Base-by-base conservation (phyloP, 2,329 filamentous ascomycete species). In the Aspergillus udagawae region DNA sequence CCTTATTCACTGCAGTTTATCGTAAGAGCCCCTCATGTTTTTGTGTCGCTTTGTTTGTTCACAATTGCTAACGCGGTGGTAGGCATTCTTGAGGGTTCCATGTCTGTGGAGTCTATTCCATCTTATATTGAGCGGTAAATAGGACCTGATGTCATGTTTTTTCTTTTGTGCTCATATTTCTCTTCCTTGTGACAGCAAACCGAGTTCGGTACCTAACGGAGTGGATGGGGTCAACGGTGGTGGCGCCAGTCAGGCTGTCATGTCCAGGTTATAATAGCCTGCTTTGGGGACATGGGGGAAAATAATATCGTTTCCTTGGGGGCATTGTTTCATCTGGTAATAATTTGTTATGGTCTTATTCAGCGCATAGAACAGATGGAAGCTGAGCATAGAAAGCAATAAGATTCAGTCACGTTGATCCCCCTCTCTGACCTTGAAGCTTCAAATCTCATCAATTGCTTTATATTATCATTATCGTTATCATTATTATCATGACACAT, bases 1-100 rank as follows among this genome's bases (percentile, higher is more conserved):
- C 94, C 21, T 79, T 99, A 5, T 95, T 99, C 73, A 97, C 91
- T 8, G 91, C 91, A 1, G 92, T 97, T 52, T 87, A 91, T 69
- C 79, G 79, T 81, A 70, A 74, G 79, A 70, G 27, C 51, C 65
- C 35, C 47, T 42, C 9, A 14, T 49, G 9, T 45, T n/a, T n/a
- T 38, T 25, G 29, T 49, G 49, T n/a, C 8, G 45, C 64, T 5
- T 14, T 53, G 44, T 10, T 53, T 42, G 55, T 60, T 63, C 53
- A 7, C 59, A 62, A 58, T 53, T 49, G 35, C 64, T 67, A 48
- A 72, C 56, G 1, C 52, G 44, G 48, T 8, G 29, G 44, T 59
- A 83, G 86, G 86, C 63, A 92, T 96, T 66, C 77, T 96, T 49
- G 83, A 91, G 65, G 90, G 90, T 60, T 86, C 85, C 63, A 85